Percentiles rank a stretch among this genome's conserved stretches.
Conservation (phyloP, 2,329 filamentous ascomycete species). For the Sclerotinia nivalis region DNA sequence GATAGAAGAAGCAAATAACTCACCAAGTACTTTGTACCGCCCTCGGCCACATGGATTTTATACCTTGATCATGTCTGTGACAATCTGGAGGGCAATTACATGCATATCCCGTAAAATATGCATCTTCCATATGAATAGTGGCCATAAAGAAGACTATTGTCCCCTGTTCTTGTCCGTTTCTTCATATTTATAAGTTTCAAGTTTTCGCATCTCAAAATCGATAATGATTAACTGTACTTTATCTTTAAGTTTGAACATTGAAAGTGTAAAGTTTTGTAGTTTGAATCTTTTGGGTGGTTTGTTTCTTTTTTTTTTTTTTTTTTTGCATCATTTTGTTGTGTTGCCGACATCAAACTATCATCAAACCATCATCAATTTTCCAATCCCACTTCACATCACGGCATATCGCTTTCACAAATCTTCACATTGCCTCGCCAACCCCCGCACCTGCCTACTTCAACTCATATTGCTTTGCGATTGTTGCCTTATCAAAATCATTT, state of each 20-base stretch:
- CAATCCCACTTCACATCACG: neutral
- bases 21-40: neutral
- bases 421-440: neutral
- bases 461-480: neutral
- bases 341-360: slow-evolving; percentile 7
- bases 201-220: neutral
- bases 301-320: slow-evolving; percentile 5
- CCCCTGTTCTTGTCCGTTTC: neutral
- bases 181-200: neutral
- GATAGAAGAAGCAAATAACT: slow-evolving; percentile 4
- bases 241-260: slow-evolving; percentile 2
- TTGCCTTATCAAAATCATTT: neutral
- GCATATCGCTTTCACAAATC: neutral
- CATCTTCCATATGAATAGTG: neutral
- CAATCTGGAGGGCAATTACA: neutral
- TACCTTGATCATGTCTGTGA: neutral
- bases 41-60: neutral
- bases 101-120: neutral
- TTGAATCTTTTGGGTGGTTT: slow-evolving; percentile 12
- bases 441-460: neutral
- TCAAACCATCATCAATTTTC: neutral
- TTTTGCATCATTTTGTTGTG: neutral
- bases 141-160: neutral
- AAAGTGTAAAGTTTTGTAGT: neutral
- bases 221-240: neutral